phyloP scores from a whole-genome alignment of 169 alveolate species.

The Babesia ovata region DNA sequence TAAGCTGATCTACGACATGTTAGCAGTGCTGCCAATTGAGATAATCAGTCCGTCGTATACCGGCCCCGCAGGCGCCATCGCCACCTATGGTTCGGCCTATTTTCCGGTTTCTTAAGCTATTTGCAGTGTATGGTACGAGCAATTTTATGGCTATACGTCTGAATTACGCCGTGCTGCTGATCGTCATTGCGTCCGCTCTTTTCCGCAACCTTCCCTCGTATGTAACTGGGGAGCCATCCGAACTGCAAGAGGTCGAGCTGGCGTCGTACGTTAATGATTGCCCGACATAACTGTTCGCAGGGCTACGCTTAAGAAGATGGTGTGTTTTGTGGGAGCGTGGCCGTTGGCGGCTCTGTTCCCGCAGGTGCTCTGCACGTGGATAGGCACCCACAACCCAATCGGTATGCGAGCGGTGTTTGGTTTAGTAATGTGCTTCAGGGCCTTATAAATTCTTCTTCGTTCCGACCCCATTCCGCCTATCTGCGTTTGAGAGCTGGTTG shows the following conservation, averaged over 20 bases:
- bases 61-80: constrained; percentile 57
- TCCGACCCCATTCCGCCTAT: constrained; percentile 50
- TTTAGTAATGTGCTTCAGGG: constrained; percentile 23
- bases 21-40: constrained; percentile 54
- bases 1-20: constrained; percentile 50
- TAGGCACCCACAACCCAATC: constrained; percentile 35
- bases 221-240: constrained; percentile 54
- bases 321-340: constrained; percentile 44
- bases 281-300: not conserved
- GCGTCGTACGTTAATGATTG: constrained; percentile 33
- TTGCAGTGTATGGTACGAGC: constrained; percentile 51
- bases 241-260: constrained; percentile 47
- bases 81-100: constrained; percentile 10
- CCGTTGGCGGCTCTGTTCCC: constrained; percentile 49
- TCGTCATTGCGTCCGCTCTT: constrained; percentile 18
- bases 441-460: constrained; percentile 40
- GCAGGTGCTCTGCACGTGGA: constrained; percentile 30
- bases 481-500: constrained; percentile 28
- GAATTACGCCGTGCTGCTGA: constrained; percentile 25
- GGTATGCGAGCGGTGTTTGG: constrained; percentile 9
- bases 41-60: constrained; percentile 49
- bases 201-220: constrained; percentile 51
- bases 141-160: constrained; percentile 53
- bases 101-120: not conserved
- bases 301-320: constrained; percentile 21